Conservation (phyloP, 2,329 filamentous ascomycete species). For the Epichloe glyceriae region DNA sequence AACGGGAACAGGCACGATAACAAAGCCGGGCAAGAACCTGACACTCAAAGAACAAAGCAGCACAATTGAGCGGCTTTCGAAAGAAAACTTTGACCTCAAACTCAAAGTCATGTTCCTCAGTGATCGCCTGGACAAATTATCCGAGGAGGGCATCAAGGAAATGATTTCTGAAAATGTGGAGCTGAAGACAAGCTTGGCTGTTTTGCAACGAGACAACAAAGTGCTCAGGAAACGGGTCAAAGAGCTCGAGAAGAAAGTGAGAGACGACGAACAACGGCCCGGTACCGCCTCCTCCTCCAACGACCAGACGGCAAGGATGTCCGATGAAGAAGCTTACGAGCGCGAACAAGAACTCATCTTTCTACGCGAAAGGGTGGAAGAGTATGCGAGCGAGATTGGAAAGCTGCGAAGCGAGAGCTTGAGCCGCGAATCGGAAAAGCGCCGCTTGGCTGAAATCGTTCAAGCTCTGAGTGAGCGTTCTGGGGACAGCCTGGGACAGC, state of each 20-base stretch:
- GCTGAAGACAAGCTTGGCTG: conserved; percentile 77
- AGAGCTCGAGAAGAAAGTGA: conserved; percentile 71
- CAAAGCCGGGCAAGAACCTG: conserved; percentile 53
- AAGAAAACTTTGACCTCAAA: conserved; percentile 96
- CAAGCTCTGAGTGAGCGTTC: conserved; percentile 37
- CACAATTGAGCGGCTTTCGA: conserved; percentile 89
- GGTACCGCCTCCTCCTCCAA: conserved; percentile 50
- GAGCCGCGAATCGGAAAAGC: conserved; percentile 70
- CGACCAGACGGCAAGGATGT: conserved; percentile 41
- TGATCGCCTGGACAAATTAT: conserved; percentile 82
- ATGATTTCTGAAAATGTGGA: conserved; percentile 98
- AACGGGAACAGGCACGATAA: conserved; percentile 29
- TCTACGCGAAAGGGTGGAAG: conserved; percentile 73
- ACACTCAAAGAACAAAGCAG: conserved; percentile 96
- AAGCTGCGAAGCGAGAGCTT: conserved; percentile 66
- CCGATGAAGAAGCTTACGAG: conserved; percentile 49
- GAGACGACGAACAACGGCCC: conserved; percentile 50
- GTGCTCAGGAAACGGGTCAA: conserved; percentile 66
- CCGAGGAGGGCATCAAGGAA: conserved; percentile 91
- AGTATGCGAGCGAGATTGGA: conserved; percentile 74
- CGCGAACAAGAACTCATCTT: conserved; percentile 78
- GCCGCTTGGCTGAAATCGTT: conserved; percentile 72
- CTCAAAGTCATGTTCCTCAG: conserved; percentile 96
- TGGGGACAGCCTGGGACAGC: conserved; percentile 36
- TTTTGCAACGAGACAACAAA: conserved; percentile 85